Evolutionary conservation across 2,329 filamentous ascomycete genomes (phyloP).

Genomic region (Penicillium sp.): DNA sequence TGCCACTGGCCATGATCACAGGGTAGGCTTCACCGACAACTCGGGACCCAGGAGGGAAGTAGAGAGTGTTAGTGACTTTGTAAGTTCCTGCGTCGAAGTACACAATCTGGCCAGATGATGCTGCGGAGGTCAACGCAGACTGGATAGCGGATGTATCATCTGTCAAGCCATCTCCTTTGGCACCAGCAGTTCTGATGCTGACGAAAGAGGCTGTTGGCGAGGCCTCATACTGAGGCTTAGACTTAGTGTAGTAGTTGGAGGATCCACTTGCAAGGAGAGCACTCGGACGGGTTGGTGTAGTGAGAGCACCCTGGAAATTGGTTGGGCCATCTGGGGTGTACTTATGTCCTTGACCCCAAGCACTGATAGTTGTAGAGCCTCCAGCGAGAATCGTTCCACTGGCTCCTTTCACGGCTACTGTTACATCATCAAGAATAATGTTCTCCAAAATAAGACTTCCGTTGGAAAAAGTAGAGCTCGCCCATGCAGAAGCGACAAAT

Average conservation of each 20-base stretch:
- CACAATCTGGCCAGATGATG: constrained; percentile 49
- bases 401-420: constrained; percentile 42
- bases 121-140: constrained; percentile 53
- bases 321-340: constrained; percentile 47
- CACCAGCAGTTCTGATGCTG: constrained; percentile 45
- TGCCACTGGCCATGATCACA: constrained; percentile 57
- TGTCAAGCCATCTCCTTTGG: constrained; percentile 54
- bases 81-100: constrained; percentile 60
- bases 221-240: constrained; percentile 56
- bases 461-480: constrained; percentile 42
- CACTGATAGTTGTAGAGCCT: constrained; percentile 37
- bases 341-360: constrained; percentile 45
- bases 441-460: constrained; percentile 58
- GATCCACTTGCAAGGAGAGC: constrained; percentile 44
- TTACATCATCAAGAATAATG: constrained; percentile 51
- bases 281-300: constrained; percentile 44
- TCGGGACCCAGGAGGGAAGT: constrained; percentile 49
- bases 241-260: constrained; percentile 45
- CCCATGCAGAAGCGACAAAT: constrained; percentile 51
- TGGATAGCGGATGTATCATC: constrained; percentile 63
- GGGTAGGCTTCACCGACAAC: constrained; percentile 58
- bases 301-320: constrained; percentile 45
- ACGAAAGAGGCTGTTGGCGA: constrained; percentile 40
- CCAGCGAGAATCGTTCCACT: constrained; percentile 39
- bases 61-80: constrained; percentile 47